phyloP scores from a whole-genome alignment of 2,329 filamentous ascomycete species.

The Cercospora brassicicola region DNA sequence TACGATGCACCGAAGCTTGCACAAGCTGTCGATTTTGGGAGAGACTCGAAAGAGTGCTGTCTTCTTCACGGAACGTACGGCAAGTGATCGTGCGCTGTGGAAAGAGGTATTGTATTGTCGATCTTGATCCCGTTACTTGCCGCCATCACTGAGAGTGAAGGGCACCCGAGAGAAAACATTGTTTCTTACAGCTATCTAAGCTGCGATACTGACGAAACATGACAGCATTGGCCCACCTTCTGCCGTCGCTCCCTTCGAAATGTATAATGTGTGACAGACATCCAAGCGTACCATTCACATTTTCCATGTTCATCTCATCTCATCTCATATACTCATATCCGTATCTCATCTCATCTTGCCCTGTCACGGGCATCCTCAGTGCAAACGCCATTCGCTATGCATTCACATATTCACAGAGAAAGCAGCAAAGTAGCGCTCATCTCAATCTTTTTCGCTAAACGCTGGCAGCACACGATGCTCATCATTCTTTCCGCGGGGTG shows the following conservation, averaged over 20 bases:
- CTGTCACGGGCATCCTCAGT: background rate
- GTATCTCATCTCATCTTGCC: background rate
- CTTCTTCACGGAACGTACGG: background rate
- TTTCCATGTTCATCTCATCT: background rate
- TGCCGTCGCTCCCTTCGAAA: background rate
- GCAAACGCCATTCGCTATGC: slow-evolving; percentile 16
- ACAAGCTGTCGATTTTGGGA: too few species aligned
- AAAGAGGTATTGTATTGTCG: background rate
- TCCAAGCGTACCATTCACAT: background rate
- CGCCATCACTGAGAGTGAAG: background rate
- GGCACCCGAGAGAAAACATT: background rate
- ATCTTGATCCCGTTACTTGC: background rate
- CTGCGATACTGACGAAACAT: background rate
- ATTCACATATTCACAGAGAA: slow-evolving; percentile 1
- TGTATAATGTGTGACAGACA: background rate
- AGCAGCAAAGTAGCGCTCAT: background rate
- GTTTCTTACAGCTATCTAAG: background rate
- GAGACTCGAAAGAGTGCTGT: too few species aligned
- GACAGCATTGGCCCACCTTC: background rate
- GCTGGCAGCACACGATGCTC: background rate
- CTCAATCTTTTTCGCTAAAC: background rate
- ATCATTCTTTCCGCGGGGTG: slow-evolving; percentile 12
- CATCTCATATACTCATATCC: background rate
- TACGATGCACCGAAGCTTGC: background rate
- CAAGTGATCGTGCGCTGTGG: background rate